Percentiles rank a stretch among this genome's conserved stretches.
Conservation (phyloP, 31 red algal genomes). For the Asparagopsis taxiformis region DNA sequence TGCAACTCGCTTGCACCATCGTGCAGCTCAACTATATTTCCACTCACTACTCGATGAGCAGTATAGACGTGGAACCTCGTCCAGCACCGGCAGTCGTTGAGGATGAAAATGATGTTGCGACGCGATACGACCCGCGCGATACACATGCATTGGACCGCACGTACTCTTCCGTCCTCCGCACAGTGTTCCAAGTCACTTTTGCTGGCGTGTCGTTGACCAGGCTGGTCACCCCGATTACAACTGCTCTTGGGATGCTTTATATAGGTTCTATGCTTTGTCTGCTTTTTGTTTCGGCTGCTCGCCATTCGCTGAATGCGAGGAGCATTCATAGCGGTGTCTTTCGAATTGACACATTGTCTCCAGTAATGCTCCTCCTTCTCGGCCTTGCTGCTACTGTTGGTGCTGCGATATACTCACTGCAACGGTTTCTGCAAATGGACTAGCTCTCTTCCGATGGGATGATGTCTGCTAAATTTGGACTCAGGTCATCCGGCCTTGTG, state of each 20-base stretch:
- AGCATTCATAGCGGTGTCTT: neutral
- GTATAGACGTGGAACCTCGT: too few relatives aligned
- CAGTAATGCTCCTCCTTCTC: conserved; percentile 6
- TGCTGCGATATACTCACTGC: neutral
- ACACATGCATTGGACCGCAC: conserved; percentile 11
- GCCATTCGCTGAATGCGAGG: neutral
- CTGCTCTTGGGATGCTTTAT: neutral
- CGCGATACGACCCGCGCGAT: conserved; percentile 12
- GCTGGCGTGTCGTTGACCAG: neutral
- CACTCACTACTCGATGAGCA: too few relatives aligned
- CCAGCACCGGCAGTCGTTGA: too few relatives aligned
- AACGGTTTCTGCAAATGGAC: neutral
- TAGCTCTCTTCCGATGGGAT: neutral
- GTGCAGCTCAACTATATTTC: too few relatives aligned
- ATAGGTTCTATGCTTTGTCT: neutral
- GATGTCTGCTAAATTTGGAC: too few relatives aligned
- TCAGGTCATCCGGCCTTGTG: too few relatives aligned
- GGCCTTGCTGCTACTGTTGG: neutral
- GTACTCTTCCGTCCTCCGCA: neutral
- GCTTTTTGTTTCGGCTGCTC: neutral
- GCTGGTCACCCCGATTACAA: neutral
- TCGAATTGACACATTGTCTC: neutral
- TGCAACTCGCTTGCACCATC: too few relatives aligned
- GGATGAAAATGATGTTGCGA: too few relatives aligned
- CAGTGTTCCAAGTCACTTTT: conserved; percentile 3